These are phyloP conservation scores for Diospyros lotus DNA, from an alignment of 148 eudicot species.

Conservation along the genomic window DNA sequence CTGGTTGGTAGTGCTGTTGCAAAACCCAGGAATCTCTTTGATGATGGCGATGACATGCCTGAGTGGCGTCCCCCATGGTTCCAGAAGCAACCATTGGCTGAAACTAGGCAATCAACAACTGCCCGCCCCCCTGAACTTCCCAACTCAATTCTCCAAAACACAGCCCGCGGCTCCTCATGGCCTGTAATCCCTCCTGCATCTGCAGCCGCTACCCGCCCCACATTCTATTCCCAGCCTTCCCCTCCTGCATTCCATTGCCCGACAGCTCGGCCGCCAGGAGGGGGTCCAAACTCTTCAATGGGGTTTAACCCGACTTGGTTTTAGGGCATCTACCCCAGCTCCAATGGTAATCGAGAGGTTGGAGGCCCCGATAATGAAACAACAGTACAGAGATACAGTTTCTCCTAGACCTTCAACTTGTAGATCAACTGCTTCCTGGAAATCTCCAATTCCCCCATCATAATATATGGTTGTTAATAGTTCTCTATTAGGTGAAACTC, in stretches of 20 bases:
- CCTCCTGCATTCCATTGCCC: conserved; percentile 18
- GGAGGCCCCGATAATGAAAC: conserved; percentile 12
- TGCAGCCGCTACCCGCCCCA: conserved; percentile 6
- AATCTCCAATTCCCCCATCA: too few relatives aligned
- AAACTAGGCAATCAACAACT: conserved; percentile 19
- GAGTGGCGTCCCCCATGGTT: conserved; percentile 72
- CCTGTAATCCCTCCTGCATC: conserved; percentile 22
- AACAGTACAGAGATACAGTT: neutral
- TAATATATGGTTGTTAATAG: too few relatives aligned
- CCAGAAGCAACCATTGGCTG: conserved; percentile 19
- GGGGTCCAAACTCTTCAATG: conserved; percentile 13
- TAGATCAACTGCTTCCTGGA: too few relatives aligned
- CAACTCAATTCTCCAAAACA: conserved; percentile 19
- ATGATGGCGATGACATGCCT: conserved; percentile 67
- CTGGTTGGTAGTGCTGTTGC: conserved; percentile 2
- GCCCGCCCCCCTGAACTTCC: conserved; percentile 18
- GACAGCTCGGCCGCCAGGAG: conserved; percentile 9
- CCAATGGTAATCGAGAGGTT: conserved; percentile 18
- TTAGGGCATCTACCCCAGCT: conserved; percentile 26
- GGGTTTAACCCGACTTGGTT: conserved; percentile 18
- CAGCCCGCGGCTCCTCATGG: conserved; percentile 21
- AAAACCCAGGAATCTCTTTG: conserved; percentile 31
- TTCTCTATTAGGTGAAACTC: too few relatives aligned
- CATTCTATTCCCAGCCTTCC: conserved; percentile 14
- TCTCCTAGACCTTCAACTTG: neutral